Evolutionary conservation across 139 green algal genomes (phyloP).

Genomic region (Chlorella sp.): DNA sequence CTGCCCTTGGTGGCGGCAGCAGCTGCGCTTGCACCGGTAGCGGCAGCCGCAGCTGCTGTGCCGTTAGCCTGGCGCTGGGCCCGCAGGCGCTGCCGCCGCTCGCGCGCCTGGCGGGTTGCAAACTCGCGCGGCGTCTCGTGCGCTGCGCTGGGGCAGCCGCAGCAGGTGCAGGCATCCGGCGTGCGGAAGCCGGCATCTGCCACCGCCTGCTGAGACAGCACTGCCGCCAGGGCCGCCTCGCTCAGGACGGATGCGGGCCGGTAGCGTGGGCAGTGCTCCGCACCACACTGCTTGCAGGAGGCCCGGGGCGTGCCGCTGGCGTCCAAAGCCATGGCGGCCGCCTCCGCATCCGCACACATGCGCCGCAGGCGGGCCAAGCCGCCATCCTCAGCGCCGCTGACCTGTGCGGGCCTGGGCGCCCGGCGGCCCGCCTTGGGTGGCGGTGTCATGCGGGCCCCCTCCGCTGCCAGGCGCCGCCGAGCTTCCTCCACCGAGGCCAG

Average conservation of each 20-base stretch:
- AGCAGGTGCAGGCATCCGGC: not conserved
- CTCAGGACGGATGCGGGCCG: not conserved
- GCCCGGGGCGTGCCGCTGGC: not conserved
- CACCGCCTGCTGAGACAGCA: not conserved
- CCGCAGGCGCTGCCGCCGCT: not conserved
- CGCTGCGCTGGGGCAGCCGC: conserved; percentile 1
- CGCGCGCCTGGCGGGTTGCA: not conserved
- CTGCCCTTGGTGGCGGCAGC: not conserved
- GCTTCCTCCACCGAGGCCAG: conserved; percentile 3
- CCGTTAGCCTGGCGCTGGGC: not conserved
- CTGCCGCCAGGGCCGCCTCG: too few relatives aligned
- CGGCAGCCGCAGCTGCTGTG: not conserved
- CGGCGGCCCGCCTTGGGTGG: not conserved
- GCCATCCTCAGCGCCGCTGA: not conserved
- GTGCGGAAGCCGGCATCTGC: too few relatives aligned
- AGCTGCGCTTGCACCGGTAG: not conserved
- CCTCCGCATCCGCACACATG: conserved; percentile 6
- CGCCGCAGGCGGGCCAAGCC: not conserved
- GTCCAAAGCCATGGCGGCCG: not conserved
- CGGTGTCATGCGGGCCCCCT: not conserved
- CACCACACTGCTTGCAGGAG: conserved; percentile 27
- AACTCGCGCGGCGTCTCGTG: conserved; percentile 22
- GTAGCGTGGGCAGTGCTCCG: not conserved
- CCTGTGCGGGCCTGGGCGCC: not conserved
- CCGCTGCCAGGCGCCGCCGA: not conserved